Percentiles rank a stretch among this genome's conserved stretches.
These are phyloP conservation scores for Medicago ruthenica DNA, from an alignment of 306 rosid species.

Conservation along the genomic window DNA sequence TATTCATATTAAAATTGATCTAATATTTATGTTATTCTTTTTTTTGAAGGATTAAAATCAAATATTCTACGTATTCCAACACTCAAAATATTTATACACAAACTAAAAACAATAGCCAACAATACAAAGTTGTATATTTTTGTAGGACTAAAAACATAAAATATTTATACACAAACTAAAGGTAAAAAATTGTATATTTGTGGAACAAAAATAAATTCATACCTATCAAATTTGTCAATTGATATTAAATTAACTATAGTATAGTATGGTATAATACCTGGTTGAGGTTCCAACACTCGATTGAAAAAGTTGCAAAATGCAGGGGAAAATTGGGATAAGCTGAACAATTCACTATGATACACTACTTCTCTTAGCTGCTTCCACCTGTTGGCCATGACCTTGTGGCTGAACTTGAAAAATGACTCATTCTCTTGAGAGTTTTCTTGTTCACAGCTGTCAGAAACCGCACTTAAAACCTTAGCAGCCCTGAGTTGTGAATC, in stretches of 20 bases:
- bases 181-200: too few species aligned
- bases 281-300: conserved; percentile 61
- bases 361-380: conserved; percentile 60
- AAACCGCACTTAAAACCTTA: conserved; percentile 65
- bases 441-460: conserved; percentile 58
- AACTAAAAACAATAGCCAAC: too few species aligned
- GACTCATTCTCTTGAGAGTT: conserved; percentile 46
- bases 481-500: conserved; percentile 93
- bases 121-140: too few species aligned
- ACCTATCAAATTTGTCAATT: too few species aligned
- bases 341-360: conserved; percentile 54
- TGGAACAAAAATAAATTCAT: too few species aligned
- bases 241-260: neutral
- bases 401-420: conserved; percentile 64
- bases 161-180: too few species aligned
- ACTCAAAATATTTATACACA: too few species aligned
- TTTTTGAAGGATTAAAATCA: too few species aligned
- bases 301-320: conserved; percentile 68
- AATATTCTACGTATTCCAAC: too few species aligned
- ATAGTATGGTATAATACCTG: conserved; percentile 52
- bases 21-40: too few species aligned
- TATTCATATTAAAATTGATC: too few species aligned
- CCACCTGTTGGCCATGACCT: conserved; percentile 77
- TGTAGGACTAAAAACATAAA: too few species aligned
- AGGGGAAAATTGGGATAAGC: conserved; percentile 66